These are phyloP conservation scores for Microthlaspi erraticum DNA, from an alignment of 345 rosid species.

Conservation along the genomic window DNA sequence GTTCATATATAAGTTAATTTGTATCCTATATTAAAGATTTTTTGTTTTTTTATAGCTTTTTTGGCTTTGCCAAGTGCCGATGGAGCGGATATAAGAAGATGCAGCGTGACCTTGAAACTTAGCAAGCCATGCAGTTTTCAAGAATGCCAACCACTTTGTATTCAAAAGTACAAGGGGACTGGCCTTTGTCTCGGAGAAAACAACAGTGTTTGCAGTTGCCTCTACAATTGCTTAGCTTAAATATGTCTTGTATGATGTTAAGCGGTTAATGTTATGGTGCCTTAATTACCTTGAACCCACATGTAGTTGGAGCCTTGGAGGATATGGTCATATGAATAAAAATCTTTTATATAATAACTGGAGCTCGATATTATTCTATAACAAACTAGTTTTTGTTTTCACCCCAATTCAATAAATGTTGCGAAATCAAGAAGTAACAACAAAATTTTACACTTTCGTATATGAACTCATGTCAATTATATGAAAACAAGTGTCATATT, in stretches of 20 bases:
- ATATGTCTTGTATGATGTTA: background rate
- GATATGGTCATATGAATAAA: background rate
- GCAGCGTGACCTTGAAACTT: background rate
- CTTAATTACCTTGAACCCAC: background rate
- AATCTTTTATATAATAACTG: too few relatives aligned
- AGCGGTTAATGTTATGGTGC: background rate
- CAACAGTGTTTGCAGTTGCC: constrained; percentile 4
- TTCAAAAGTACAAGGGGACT: constrained; percentile 10
- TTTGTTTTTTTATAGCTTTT: background rate
- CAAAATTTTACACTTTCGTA: too few relatives aligned
- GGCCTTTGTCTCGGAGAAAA: background rate
- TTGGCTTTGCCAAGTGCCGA: constrained; percentile 19
- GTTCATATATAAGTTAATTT: too few relatives aligned
- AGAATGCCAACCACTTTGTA: constrained; percentile 24
- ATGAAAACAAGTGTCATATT: too few relatives aligned
- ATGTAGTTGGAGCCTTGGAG: background rate
- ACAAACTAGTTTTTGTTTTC: too few relatives aligned
- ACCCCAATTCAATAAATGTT: too few relatives aligned
- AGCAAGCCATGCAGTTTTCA: constrained; percentile 27
- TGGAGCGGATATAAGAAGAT: background rate
- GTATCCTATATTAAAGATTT: background rate
- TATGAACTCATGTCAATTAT: too few relatives aligned
- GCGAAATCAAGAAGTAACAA: too few relatives aligned
- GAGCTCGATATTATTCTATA: too few relatives aligned
- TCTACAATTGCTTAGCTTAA: constrained; percentile 5